Evolutionary conservation across 164 flowering plant species (phyloP).

Genomic region (Paratinospora sagittata): DNA sequence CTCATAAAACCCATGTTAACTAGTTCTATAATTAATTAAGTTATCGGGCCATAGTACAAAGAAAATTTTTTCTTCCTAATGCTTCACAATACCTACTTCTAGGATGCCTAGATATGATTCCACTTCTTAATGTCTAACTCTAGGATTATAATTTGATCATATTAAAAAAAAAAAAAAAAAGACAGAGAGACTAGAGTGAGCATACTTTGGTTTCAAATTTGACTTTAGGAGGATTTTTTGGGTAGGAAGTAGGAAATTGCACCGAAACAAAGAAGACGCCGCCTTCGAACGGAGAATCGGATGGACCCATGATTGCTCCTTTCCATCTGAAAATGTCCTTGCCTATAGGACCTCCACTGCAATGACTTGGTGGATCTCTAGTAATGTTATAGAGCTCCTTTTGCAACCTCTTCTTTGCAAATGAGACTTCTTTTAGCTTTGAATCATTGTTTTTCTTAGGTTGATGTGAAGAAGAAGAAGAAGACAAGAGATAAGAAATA

Average conservation of each 20-base stretch:
- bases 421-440: not conserved
- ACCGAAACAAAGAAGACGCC: conserved; percentile 23
- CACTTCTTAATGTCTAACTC: no score
- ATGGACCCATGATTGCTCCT: conserved; percentile 24
- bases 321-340: conserved; percentile 18
- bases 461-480: not conserved
- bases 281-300: conserved; percentile 17
- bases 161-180: no score
- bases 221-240: conserved; percentile 21
- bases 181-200: no score
- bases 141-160: not conserved
- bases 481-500: not conserved
- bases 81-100: no score
- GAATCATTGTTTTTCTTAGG: not conserved
- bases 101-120: no score
- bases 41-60: not conserved
- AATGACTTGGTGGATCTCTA: conserved; percentile 10
- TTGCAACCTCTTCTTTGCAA: not conserved
- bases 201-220: conserved; percentile 27
- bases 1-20: not conserved
- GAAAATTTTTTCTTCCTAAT: not conserved
- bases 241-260: conserved; percentile 12
- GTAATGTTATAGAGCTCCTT: not conserved
- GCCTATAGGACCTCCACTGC: conserved; percentile 21
- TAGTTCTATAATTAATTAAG: not conserved